Conservation (phyloP, 2,329 filamentous ascomycete species). For the Paramyrothecium roridum region DNA sequence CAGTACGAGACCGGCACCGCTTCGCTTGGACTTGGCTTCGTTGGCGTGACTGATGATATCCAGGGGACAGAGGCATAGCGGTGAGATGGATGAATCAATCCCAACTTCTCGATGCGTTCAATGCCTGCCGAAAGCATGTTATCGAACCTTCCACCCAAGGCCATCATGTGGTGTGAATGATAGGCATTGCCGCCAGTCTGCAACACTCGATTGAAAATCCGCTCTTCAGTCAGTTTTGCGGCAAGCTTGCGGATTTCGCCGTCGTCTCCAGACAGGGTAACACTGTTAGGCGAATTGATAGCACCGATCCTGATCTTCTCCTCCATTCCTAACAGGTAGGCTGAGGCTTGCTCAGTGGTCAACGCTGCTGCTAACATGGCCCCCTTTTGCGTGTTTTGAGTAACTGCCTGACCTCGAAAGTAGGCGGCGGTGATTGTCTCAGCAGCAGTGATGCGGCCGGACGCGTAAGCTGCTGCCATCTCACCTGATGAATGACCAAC, state of each 20-base stretch:
- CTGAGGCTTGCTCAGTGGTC: slow-evolving; percentile 1
- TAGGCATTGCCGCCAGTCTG: neutral
- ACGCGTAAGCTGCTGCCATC: slow-evolving; percentile 20
- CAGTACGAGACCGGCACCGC: neutral
- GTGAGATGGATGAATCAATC: neutral
- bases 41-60: slow-evolving; percentile 1
- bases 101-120: neutral
- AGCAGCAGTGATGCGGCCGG: slow-evolving; percentile 4
- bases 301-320: slow-evolving; percentile 11
- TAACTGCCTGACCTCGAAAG: slow-evolving; percentile 6
- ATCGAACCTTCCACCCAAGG: no score
- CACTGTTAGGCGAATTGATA: neutral
- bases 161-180: neutral
- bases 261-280: neutral
- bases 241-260: neutral
- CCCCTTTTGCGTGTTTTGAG: neutral
- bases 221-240: neutral
- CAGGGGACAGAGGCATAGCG: neutral
- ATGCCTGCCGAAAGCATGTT: slow-evolving; percentile 15
- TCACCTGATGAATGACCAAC: slow-evolving; percentile 29
- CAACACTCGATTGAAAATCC: neutral
- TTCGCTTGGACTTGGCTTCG: neutral
- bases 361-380: slow-evolving; percentile 12
- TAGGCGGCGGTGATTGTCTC: slow-evolving; percentile 9
- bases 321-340: slow-evolving; percentile 3